These are phyloP conservation scores for Corymbia maculata DNA, from an alignment of 345 rosid genomes.

Conservation along the genomic window DNA sequence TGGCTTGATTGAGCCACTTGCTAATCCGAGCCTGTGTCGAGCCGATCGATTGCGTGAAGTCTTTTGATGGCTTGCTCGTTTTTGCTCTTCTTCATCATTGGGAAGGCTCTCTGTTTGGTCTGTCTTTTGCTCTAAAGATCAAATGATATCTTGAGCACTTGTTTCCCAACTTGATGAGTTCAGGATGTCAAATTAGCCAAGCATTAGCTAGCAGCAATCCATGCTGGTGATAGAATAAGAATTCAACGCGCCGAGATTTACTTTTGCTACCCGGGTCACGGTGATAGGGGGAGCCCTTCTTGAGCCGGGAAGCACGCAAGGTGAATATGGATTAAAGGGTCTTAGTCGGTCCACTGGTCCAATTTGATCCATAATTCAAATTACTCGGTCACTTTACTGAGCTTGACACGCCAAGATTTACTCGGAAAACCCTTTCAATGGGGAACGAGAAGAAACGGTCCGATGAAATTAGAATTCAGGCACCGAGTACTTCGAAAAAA, in stretches of 20 bases:
- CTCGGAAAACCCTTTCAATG: not conserved
- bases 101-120: not conserved
- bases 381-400: not conserved
- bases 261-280: not conserved
- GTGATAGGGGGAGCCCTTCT: not conserved
- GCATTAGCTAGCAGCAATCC: not conserved
- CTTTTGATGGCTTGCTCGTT: not conserved
- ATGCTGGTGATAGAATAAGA: not conserved
- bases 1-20: not conserved
- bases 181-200: not conserved
- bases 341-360: not conserved
- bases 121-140: not conserved
- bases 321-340: not conserved
- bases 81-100: not conserved
- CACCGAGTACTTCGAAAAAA: not conserved
- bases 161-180: not conserved
- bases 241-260: not conserved
- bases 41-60: not conserved
- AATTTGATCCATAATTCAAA: not conserved
- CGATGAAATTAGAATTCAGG: not conserved
- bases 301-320: not conserved
- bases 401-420: not conserved
- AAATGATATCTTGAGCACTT: not conserved
- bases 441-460: rapidly evolving
- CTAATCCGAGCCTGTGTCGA: too few species aligned